Conservation (phyloP, 192 early-diverging fungal genomes). For the Umbelopsis sp. region DNA sequence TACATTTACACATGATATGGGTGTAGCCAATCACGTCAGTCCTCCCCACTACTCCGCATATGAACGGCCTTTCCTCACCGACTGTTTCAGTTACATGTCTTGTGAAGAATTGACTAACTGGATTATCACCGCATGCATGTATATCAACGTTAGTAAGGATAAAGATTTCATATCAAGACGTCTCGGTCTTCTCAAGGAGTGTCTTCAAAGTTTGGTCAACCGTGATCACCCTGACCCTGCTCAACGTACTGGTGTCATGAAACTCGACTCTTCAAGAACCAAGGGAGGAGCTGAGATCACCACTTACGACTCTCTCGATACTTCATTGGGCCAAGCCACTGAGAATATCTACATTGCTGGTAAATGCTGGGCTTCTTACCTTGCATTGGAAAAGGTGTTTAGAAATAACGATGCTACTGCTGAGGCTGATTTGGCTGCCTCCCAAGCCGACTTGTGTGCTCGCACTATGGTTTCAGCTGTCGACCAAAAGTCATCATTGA, state of each 20-base stretch:
- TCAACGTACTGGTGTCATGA: constrained; percentile 17
- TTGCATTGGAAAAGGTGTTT: constrained; percentile 23
- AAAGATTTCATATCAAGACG: not conserved
- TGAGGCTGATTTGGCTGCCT: constrained; percentile 6
- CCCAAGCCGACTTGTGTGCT: constrained; percentile 18
- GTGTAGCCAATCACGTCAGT: constrained; percentile 22
- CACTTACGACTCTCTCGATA: constrained; percentile 27
- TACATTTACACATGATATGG: constrained; percentile 26
- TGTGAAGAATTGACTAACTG: constrained; percentile 28
- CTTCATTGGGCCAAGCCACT: constrained; percentile 16
- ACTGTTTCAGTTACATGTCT: constrained; percentile 32
- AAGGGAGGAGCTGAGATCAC: constrained; percentile 30
- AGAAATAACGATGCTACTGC: not conserved
- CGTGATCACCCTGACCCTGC: constrained; percentile 22
- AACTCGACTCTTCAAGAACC: constrained; percentile 17
- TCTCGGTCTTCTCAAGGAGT: constrained; percentile 22
- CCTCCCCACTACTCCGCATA: constrained; percentile 20
- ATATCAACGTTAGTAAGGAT: constrained; percentile 17
- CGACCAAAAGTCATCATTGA: not conserved
- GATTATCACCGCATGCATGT: constrained; percentile 24
- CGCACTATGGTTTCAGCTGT: constrained; percentile 10
- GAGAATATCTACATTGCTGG: constrained; percentile 24
- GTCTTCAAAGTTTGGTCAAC: constrained; percentile 19
- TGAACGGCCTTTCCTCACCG: constrained; percentile 14
- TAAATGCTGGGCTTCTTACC: constrained; percentile 28